Conservation (phyloP, 2,329 filamentous ascomycete species). For the Xylariaceae sp. region DNA sequence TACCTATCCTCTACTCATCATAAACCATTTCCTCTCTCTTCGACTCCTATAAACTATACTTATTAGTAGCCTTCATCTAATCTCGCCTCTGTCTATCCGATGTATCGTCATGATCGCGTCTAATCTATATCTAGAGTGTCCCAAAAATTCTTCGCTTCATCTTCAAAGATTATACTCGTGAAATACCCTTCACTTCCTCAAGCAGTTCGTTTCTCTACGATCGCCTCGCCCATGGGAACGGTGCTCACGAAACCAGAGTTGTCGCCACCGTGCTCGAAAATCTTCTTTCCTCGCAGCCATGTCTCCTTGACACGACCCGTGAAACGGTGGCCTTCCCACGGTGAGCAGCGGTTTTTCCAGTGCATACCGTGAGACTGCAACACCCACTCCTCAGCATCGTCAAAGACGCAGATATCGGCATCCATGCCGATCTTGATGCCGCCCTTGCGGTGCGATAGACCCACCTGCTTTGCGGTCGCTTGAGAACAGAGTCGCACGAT, state of each 20-base stretch:
- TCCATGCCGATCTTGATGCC: conserved; percentile 75
- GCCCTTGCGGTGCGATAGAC: conserved; percentile 76
- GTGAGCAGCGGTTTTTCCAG: conserved; percentile 88
- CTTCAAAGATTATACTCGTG: not conserved
- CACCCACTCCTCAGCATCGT: conserved; percentile 73
- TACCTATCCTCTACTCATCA: too few relatives aligned
- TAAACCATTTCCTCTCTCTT: too few relatives aligned
- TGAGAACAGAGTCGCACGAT: conserved; percentile 80
- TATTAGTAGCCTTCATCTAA: too few relatives aligned
- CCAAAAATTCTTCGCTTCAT: not conserved
- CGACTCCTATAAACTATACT: too few relatives aligned
- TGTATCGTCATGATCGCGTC: too few relatives aligned
- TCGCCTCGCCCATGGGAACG: conserved; percentile 47
- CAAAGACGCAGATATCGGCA: conserved; percentile 87
- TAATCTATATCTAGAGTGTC: not conserved
- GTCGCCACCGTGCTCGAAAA: conserved; percentile 62
- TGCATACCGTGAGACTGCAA: conserved; percentile 76
- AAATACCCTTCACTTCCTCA: conserved; percentile 24
- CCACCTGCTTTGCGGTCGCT: conserved; percentile 85
- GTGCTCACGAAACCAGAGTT: conserved; percentile 47
- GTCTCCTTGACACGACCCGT: conserved; percentile 77
- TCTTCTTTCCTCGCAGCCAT: conserved; percentile 69
- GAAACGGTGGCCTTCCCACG: conserved; percentile 78
- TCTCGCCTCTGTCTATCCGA: too few relatives aligned
- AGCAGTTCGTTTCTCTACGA: conserved; percentile 54